phyloP scores from a whole-genome alignment of 768 basidiomycete species.

The Trametes meyenii region DNA sequence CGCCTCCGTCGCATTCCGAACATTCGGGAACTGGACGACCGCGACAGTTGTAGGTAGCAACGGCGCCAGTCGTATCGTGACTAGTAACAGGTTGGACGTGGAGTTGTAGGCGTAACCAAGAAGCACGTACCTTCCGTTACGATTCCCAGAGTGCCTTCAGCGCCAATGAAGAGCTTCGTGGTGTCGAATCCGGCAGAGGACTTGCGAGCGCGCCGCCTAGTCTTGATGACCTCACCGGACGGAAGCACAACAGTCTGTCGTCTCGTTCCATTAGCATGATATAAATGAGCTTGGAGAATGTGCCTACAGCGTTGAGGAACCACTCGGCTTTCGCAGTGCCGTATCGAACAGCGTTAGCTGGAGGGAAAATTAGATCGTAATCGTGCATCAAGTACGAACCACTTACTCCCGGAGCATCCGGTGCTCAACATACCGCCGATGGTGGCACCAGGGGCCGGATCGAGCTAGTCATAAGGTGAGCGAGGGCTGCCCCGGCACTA shows the following conservation, averaged over 20 bases:
- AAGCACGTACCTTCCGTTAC: slow-evolving; percentile 73
- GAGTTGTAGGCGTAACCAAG: not conserved
- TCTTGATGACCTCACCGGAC: slow-evolving; percentile 89
- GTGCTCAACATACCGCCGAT: slow-evolving; percentile 88
- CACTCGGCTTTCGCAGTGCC: slow-evolving; percentile 90
- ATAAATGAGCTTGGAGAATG: not conserved
- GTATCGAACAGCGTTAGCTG: slow-evolving; percentile 81
- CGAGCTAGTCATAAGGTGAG: slow-evolving; percentile 48
- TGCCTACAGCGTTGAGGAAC: slow-evolving; percentile 80
- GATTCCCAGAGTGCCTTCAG: slow-evolving; percentile 82
- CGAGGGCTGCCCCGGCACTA: not conserved
- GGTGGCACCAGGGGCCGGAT: slow-evolving; percentile 78
- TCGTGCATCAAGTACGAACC: slow-evolving; percentile 4
- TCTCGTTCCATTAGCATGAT: not conserved
- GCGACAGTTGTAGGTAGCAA: slow-evolving; percentile 83
- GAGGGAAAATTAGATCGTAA: not conserved
- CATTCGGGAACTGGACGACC: slow-evolving; percentile 77
- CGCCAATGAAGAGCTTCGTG: slow-evolving; percentile 87
- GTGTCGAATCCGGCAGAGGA: slow-evolving; percentile 87
- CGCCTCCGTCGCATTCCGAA: slow-evolving; percentile 73
- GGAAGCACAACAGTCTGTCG: slow-evolving; percentile 85
- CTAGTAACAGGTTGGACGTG: slow-evolving; percentile 37
- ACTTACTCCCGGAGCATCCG: slow-evolving; percentile 80
- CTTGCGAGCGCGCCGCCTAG: slow-evolving; percentile 75
- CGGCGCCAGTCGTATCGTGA: slow-evolving; percentile 81